Evolutionary conservation across 2,329 filamentous ascomycete species (phyloP).

Genomic region (Monilinia vaccinii-corymbosi): DNA sequence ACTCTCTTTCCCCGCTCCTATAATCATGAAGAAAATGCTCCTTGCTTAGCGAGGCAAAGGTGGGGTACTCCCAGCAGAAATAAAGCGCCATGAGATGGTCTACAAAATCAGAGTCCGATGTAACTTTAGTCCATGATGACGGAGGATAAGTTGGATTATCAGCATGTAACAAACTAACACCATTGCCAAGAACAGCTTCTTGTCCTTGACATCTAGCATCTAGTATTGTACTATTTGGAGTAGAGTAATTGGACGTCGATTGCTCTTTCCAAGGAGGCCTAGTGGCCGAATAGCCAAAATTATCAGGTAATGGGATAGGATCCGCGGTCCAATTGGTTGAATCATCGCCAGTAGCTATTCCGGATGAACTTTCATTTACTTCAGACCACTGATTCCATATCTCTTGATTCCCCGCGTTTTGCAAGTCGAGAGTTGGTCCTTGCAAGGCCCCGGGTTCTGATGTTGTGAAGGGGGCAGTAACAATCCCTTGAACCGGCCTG

Average conservation of each 20-base stretch:
- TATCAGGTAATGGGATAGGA: constrained; percentile 23
- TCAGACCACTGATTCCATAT: constrained; percentile 1
- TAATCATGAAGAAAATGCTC: constrained; percentile 20
- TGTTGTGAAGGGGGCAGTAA: constrained; percentile 40
- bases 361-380: not conserved
- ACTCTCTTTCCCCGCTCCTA: constrained; percentile 13
- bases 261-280: constrained; percentile 30
- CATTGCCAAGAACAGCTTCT: constrained; percentile 49
- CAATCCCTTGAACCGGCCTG: constrained; percentile 33
- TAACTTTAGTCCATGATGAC: constrained; percentile 59
- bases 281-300: constrained; percentile 38
- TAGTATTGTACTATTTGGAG: constrained; percentile 11
- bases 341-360: constrained; percentile 12
- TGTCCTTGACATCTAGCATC: constrained; percentile 35
- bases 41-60: constrained; percentile 59
- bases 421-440: not conserved
- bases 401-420: constrained; percentile 13
- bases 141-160: constrained; percentile 58
- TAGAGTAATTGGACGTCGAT: constrained; percentile 5
- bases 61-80: constrained; percentile 69
- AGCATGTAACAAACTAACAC: constrained; percentile 48
- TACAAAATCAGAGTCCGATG: constrained; percentile 47
- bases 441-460: constrained; percentile 37
- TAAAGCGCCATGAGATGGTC: constrained; percentile 56
- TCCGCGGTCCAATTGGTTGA: constrained; percentile 27